A percentile compares a stretch with the other conserved stretches of the same genome.
These are phyloP conservation scores for Podila minutissima DNA, from an alignment of 192 early-diverging fungal genomes.

Conservation along the genomic window DNA sequence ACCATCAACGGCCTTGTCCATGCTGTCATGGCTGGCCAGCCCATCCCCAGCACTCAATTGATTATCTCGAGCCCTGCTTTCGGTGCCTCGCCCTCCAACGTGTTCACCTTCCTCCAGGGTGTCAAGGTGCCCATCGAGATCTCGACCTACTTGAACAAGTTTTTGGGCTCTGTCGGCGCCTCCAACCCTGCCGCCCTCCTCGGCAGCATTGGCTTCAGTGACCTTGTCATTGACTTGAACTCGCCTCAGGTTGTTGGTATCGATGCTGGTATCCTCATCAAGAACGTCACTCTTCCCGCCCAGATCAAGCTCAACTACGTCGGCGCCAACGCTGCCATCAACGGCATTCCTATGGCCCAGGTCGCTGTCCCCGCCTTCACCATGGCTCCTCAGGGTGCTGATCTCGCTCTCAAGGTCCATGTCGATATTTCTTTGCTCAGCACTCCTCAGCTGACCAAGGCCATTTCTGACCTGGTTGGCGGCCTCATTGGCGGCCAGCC, in stretches of 20 bases:
- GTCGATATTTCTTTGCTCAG: conserved; percentile 14
- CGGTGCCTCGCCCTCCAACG: conserved; percentile 5
- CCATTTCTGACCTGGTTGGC: conserved; percentile 15
- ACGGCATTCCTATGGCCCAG: conserved; percentile 17
- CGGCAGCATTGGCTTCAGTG: conserved; percentile 17
- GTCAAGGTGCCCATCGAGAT: conserved; percentile 3
- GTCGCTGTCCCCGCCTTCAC: conserved; percentile 24
- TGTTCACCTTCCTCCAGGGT: conserved; percentile 10
- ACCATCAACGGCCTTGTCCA: conserved; percentile 1
- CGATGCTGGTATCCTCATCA: conserved; percentile 24
- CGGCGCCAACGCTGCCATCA: conserved; percentile 28
- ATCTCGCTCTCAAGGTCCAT: conserved; percentile 19
- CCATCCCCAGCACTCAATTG: conserved; percentile 3
- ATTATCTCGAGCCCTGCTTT: conserved; percentile 7
- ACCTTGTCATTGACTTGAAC: conserved; percentile 27
- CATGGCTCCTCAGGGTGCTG: conserved; percentile 13
- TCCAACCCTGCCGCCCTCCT: conserved; percentile 13
- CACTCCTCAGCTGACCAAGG: conserved; percentile 20
- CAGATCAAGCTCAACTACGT: conserved; percentile 47
- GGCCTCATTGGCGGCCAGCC: conserved; percentile 17
- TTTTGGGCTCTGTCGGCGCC: conserved; percentile 5
- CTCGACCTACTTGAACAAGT: conserved; percentile 5
- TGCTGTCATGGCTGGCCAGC: background rate
- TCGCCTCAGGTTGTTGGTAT: conserved; percentile 40
- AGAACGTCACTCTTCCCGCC: conserved; percentile 38